Evolutionary conservation across 2,329 filamentous ascomycete genomes (phyloP).

Genomic region (Fusarium citri): DNA sequence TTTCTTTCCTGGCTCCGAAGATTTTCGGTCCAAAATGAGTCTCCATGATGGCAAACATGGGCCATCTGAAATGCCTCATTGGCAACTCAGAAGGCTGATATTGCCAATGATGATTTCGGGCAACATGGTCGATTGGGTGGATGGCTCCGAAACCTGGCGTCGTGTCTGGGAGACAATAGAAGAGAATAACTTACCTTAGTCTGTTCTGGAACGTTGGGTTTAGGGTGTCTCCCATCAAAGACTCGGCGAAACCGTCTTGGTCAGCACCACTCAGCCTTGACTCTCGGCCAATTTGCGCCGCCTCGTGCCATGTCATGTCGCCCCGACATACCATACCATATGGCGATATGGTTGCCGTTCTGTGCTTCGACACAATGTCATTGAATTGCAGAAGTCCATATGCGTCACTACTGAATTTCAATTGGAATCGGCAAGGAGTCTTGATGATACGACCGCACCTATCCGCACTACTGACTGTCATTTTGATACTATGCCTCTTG

Average conservation of each 20-base stretch:
- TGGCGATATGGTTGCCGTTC: constrained; percentile 23
- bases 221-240: constrained; percentile 22
- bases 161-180: constrained; percentile 12
- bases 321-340: constrained; percentile 22
- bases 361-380: constrained; percentile 17
- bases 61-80: constrained; percentile 14
- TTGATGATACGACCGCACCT: constrained; percentile 7
- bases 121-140: constrained; percentile 21
- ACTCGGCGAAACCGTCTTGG: constrained; percentile 33
- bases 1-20: constrained; percentile 27
- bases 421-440: constrained; percentile 22
- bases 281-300: constrained; percentile 27
- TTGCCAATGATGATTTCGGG: constrained; percentile 18
- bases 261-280: constrained; percentile 27
- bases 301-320: constrained; percentile 20
- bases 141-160: constrained; percentile 23
- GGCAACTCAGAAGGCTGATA: constrained; percentile 14
- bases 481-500: constrained; percentile 14
- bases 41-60: constrained; percentile 23
- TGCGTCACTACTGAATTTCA: constrained; percentile 36
- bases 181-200: constrained; percentile 20
- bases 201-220: constrained; percentile 39
- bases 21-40: constrained; percentile 31
- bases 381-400: constrained; percentile 21
- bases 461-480: constrained; percentile 9